Evolutionary conservation across 345 rosid genomes (phyloP), one percentile per base, ranked within the genome.

Genomic region (Laguncularia racemosa): DNA sequence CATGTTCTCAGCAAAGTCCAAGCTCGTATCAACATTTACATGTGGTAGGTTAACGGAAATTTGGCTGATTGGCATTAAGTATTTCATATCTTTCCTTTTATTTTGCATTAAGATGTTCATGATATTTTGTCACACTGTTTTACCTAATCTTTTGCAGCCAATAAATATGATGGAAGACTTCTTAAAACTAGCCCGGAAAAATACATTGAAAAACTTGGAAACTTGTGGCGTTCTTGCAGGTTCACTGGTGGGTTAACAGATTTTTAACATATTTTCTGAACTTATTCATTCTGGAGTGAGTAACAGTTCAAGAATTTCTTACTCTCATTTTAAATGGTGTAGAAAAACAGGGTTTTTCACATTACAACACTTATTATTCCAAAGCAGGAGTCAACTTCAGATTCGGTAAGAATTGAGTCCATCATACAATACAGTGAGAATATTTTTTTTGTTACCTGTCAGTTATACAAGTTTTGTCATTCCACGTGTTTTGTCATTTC

Each of bases 311-410:
- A 33, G 40, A 33, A 4, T 33, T 6, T 9, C 40, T 20, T 2
- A 17, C 60, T 61, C 48, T 16, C 15, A 44, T 60, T 62, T 19
- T 17, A 21, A 28, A 57, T 56, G 46, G 48, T 65, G 75, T 52
- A 93, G 99, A 89, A 85, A 87, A 87, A 93, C 76, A 87, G 84
- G 79, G 91, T 85, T 52, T 93, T 93, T 74, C 90, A 93, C 55
- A 85, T 93, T 64, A 93, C 95, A 19, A 84, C 86, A 4, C 99
- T 93, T 67, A 89, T 89, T 61, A 71, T 93, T 63, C 99, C 97
- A 49, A 93, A 93, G 89, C 99, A 93, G 73, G 97, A 93, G 73
- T 82, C 97, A 40, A 93, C 99, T 56, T 87, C 97, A 49, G 99
- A 93, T 87, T 81, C 87, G 69, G 99, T 89, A 87, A 38, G 71